Conservation (phyloP, 306 rosid species). For the Trifolium dubium region DNA sequence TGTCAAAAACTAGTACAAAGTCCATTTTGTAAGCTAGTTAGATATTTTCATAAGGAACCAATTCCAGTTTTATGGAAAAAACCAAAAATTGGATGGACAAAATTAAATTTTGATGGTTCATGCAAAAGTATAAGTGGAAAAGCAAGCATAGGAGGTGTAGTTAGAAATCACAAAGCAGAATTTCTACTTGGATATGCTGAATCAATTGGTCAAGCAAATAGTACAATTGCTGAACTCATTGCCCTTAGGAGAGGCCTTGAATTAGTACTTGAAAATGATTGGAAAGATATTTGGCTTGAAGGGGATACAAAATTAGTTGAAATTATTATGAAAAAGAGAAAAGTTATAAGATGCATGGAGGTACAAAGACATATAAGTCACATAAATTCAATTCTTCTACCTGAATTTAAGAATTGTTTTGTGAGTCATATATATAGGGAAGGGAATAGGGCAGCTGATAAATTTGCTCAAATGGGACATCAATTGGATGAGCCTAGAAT, state of each 20-base stretch:
- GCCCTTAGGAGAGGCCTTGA: conserved; percentile 75
- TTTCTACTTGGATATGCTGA: conserved; percentile 74
- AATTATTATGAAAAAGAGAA: conserved; percentile 47
- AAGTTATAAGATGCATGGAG: conserved; percentile 53
- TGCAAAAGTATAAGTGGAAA: conserved; percentile 50
- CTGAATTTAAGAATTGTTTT: conserved; percentile 46
- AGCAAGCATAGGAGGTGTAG: conserved; percentile 74
- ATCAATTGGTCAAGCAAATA: conserved; percentile 65
- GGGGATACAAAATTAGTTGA: conserved; percentile 76
- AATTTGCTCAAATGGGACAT: conserved; percentile 73
- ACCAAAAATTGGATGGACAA: conserved; percentile 73
- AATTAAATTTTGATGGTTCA: conserved; percentile 77
- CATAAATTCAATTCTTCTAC: conserved; percentile 52
- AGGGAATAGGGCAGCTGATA: conserved; percentile 75
- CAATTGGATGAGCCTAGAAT: conserved; percentile 50
- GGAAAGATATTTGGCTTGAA: conserved; percentile 78
- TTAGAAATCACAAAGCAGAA: conserved; percentile 71
- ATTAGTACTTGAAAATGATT: conserved; percentile 69
- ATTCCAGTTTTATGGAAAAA: conserved; percentile 74
- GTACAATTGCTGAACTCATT: conserved; percentile 61
- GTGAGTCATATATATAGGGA: conserved; percentile 69
- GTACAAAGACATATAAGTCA: conserved; percentile 51
- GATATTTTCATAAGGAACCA: conserved; percentile 53
- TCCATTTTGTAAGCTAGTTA: conserved; percentile 41
- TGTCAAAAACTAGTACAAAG: conserved; percentile 46